Evolutionary conservation across 2,329 filamentous ascomycete genomes (phyloP).

Genomic region (Dichotomopilus funicola): DNA sequence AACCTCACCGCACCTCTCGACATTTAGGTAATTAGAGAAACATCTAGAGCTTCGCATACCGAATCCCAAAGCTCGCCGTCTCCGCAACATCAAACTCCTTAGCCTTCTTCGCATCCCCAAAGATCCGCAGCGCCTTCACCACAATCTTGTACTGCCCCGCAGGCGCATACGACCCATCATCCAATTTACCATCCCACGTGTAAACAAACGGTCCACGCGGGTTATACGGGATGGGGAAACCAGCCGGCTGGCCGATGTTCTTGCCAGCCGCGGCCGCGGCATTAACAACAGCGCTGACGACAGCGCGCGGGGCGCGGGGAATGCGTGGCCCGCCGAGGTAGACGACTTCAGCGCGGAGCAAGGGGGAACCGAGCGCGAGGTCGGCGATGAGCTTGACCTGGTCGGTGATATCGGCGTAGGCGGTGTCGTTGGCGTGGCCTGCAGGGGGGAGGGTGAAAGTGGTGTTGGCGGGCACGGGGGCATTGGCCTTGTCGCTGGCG

Average conservation of each 20-base stretch:
- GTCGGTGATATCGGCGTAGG: constrained; percentile 23
- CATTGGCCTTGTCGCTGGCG: constrained; percentile 18
- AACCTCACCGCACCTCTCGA: too few relatives aligned
- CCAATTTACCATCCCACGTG: constrained; percentile 42
- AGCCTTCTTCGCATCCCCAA: constrained; percentile 39
- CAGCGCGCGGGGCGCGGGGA: constrained; percentile 19
- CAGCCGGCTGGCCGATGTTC: constrained; percentile 37
- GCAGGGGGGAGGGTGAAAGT: constrained; percentile 38
- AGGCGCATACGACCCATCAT: constrained; percentile 41
- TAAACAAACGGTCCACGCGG: constrained; percentile 28
- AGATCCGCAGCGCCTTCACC: constrained; percentile 44
- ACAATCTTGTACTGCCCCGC: constrained; percentile 45
- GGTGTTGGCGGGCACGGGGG: constrained; percentile 28
- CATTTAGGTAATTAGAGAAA: too few relatives aligned
- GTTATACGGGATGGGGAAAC: constrained; percentile 34
- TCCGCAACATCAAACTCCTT: constrained; percentile 43
- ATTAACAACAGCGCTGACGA: too few relatives aligned
- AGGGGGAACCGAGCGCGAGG: constrained; percentile 40
- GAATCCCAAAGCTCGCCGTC: constrained; percentile 39
- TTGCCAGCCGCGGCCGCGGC: constrained; percentile 12
- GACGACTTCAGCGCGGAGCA: constrained; percentile 40
- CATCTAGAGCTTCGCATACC: constrained; percentile 28
- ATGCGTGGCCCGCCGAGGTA: constrained; percentile 27
- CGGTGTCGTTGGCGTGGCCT: constrained; percentile 30
- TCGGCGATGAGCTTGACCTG: constrained; percentile 37